These are phyloP conservation scores for Ophiostoma piceae DNA, from an alignment of 2,329 filamentous ascomycete species.

Conservation along the genomic window DNA sequence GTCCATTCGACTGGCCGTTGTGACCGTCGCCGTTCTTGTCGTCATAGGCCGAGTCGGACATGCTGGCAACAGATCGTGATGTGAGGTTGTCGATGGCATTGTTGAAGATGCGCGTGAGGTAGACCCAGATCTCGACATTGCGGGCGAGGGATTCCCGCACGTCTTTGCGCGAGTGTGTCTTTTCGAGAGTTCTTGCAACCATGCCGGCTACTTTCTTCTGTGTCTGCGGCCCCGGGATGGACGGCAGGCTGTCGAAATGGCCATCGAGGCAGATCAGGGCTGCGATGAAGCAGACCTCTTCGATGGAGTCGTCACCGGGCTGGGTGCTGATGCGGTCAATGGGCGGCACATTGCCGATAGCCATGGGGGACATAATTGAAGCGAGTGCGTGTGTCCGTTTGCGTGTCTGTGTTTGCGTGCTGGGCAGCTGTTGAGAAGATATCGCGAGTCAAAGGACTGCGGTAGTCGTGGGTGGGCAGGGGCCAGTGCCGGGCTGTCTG, in stretches of 20 bases:
- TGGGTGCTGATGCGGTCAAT: slow-evolving; percentile 29
- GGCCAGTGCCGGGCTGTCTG: neutral
- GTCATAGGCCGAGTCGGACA: slow-evolving; percentile 39
- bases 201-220: slow-evolving; percentile 52
- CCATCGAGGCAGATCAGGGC: slow-evolving; percentile 58
- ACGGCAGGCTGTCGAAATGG: slow-evolving; percentile 53
- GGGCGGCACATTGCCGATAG: slow-evolving; percentile 24
- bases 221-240: slow-evolving; percentile 51
- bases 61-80: slow-evolving; percentile 53
- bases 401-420: neutral
- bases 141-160: slow-evolving; percentile 57
- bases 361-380: slow-evolving; percentile 28
- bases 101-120: slow-evolving; percentile 56
- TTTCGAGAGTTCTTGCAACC: slow-evolving; percentile 57
- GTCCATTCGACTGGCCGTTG: neutral
- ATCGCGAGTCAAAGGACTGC: neutral
- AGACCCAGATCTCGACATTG: slow-evolving; percentile 62
- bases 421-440: neutral
- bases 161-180: slow-evolving; percentile 57
- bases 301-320: slow-evolving; percentile 46
- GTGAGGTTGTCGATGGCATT: slow-evolving; percentile 57
- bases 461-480: neutral
- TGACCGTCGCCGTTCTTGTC: slow-evolving; percentile 13
- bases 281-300: slow-evolving; percentile 58
- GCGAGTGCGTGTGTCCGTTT: neutral